phyloP scores from a whole-genome alignment of 2,329 filamentous ascomycete species.

The Chaetomium strumarium region DNA sequence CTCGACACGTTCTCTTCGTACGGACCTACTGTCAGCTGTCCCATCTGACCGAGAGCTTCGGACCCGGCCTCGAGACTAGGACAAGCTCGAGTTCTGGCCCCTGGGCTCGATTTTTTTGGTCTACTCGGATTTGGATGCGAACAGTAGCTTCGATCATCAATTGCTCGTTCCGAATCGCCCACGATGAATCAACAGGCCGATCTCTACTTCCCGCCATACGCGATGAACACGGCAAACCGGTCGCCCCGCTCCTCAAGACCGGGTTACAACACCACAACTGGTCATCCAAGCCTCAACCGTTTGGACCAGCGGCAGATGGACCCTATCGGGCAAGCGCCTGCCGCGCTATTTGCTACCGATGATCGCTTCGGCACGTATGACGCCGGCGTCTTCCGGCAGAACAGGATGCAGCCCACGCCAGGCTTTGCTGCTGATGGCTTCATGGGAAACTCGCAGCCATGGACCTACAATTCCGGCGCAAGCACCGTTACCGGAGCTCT shows the following conservation, averaged over 20 bases:
- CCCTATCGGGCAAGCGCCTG: conserved; percentile 21
- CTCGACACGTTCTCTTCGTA: background rate
- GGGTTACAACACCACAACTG: conserved; percentile 27
- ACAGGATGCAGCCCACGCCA: conserved; percentile 21
- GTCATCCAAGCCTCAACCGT: conserved; percentile 24
- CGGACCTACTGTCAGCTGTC: background rate
- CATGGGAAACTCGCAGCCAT: conserved; percentile 26
- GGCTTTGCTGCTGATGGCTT: conserved; percentile 24
- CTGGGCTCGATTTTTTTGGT: conserved; percentile 7
- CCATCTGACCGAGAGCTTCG: background rate
- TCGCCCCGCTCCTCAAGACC: conserved; percentile 26
- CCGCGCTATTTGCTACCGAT: conserved; percentile 24
- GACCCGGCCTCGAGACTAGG: background rate
- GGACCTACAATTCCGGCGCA: conserved; percentile 28
- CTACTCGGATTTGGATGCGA: conserved; percentile 15
- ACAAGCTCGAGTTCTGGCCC: background rate
- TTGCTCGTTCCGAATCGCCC: background rate
- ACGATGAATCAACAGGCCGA: conserved; percentile 26
- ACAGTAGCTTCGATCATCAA: conserved; percentile 14
- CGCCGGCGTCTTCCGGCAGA: conserved; percentile 25
- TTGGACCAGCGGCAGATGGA: conserved; percentile 29
- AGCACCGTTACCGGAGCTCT: conserved; percentile 27
- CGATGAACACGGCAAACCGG: conserved; percentile 24
- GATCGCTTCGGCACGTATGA: conserved; percentile 29
- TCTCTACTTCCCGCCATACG: conserved; percentile 21